These are phyloP conservation scores for Ophiorrhiza pumila DNA, from an alignment of 257 asterid species.

Conservation along the genomic window DNA sequence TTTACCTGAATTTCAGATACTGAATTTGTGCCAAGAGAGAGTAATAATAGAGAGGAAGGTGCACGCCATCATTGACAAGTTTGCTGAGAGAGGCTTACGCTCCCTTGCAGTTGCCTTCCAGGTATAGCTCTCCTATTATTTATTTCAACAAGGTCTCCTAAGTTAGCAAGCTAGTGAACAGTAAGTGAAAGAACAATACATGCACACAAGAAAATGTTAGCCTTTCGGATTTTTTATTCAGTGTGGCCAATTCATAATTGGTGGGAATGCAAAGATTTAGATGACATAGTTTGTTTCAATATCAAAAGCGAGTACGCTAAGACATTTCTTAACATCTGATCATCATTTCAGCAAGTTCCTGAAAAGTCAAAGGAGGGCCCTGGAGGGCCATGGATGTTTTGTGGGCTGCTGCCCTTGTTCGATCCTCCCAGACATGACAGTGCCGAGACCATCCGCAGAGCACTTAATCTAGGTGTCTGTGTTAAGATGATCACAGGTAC, in stretches of 20 bases:
- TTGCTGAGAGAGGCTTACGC: conserved; percentile 30
- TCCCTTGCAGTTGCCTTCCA: conserved; percentile 28
- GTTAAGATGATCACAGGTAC: conserved; percentile 33
- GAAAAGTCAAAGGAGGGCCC: conserved; percentile 22
- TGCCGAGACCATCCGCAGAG: conserved; percentile 30
- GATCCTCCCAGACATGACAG: conserved; percentile 37
- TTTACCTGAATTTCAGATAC: conserved; percentile 19
- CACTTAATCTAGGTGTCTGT: conserved; percentile 31
- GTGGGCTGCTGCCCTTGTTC: conserved; percentile 32
- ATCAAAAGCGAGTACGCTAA: background rate
- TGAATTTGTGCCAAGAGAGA: conserved; percentile 25
- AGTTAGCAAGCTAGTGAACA: background rate
- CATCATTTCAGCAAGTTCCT: conserved; percentile 25
- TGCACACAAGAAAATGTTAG: too few species aligned
- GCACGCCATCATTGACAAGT: conserved; percentile 28
- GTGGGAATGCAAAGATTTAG: background rate
- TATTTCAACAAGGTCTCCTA: background rate
- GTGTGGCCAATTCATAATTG: background rate
- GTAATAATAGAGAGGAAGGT: conserved; percentile 22
- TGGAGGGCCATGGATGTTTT: conserved; percentile 32
- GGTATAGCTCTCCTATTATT: conserved; percentile 11
- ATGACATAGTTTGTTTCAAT: background rate
- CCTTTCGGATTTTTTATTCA: background rate
- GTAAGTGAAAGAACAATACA: too few species aligned
- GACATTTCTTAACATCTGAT: conserved; percentile 1